Evolutionary conservation across 2,329 filamentous ascomycete species (phyloP).

Genomic region (Aspergillus sp.): DNA sequence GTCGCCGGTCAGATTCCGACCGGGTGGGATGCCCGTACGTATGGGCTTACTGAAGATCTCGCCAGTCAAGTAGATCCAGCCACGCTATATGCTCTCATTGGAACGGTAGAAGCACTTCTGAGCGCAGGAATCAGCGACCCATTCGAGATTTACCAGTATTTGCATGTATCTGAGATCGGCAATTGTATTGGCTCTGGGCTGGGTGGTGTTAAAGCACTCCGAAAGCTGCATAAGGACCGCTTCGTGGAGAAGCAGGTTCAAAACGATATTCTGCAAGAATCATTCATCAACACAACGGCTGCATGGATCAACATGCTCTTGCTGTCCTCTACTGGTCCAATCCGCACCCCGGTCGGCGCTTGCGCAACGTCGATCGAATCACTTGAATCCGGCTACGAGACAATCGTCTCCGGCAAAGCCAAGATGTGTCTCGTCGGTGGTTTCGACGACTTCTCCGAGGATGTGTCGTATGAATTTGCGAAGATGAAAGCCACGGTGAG

Average conservation of each 20-base stretch:
- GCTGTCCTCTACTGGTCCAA: conserved; percentile 88
- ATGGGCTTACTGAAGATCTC: conserved; percentile 93
- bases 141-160: conserved; percentile 98
- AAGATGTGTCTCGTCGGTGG: conserved; percentile 92
- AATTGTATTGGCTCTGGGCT: conserved; percentile 97
- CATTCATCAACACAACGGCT: conserved; percentile 98
- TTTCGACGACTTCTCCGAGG: conserved; percentile 96
- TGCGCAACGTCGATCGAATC: conserved; percentile 95
- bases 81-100: conserved; percentile 89
- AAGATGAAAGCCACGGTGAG: conserved; percentile 99
- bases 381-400: conserved; percentile 91
- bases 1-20: conserved; percentile 93
- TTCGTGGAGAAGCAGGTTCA: conserved; percentile 92
- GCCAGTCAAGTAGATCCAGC: conserved; percentile 93
- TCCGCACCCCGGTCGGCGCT: conserved; percentile 94
- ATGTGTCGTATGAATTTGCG: conserved; percentile 95
- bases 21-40: conserved; percentile 90
- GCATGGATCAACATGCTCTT: conserved; percentile 99
- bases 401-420: conserved; percentile 93
- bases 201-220: conserved; percentile 81
- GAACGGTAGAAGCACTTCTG: conserved; percentile 82
- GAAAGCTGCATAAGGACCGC: conserved; percentile 93
- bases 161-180: conserved; percentile 91
- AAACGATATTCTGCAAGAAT: conserved; percentile 96
- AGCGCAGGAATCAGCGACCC: conserved; percentile 92